Percentiles rank a stretch among this genome's conserved stretches.
Evolutionary conservation across 2,329 filamentous ascomycete genomes (phyloP).

Genomic region (Raffaelea ambrosiae): DNA sequence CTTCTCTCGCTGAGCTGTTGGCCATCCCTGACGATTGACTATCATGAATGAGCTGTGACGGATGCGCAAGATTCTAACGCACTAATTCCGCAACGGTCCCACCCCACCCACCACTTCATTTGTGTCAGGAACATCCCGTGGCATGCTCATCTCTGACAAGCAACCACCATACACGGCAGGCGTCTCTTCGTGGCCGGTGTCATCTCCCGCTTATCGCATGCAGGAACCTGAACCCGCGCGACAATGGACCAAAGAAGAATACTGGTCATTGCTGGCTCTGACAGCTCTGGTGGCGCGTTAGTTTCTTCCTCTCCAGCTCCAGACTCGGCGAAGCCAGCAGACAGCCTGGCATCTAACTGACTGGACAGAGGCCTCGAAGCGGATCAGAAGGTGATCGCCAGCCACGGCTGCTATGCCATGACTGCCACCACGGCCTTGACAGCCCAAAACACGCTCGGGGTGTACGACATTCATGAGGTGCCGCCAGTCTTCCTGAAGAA

Average conservation of each 20-base stretch:
- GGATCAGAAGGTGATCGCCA: slow-evolving; percentile 88
- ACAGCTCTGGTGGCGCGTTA: slow-evolving; percentile 82
- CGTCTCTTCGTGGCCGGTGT: too few species aligned
- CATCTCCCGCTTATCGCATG: too few species aligned
- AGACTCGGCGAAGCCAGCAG: neutral
- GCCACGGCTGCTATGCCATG: slow-evolving; percentile 91
- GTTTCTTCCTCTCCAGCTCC: slow-evolving; percentile 19
- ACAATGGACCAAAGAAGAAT: slow-evolving; percentile 38
- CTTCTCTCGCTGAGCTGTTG: too few species aligned
- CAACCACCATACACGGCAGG: too few species aligned
- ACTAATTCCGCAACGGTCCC: neutral
- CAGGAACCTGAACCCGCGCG: too few species aligned
- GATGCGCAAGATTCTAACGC: too few species aligned
- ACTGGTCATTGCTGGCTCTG: slow-evolving; percentile 78
- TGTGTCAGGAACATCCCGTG: too few species aligned
- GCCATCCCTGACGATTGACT: too few species aligned
- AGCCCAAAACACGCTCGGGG: slow-evolving; percentile 87
- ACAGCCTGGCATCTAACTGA: neutral
- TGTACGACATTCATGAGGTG: slow-evolving; percentile 70
- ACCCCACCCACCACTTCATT: too few species aligned
- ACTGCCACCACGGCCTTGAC: slow-evolving; percentile 92
- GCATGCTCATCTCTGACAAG: too few species aligned
- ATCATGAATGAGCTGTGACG: too few species aligned
- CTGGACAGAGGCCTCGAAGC: slow-evolving; percentile 73
- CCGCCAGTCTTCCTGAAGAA: slow-evolving; percentile 72